Evolutionary conservation across 306 rosid species (phyloP), one percentile per base, ranked within the genome.

Genomic region (Elaeagnus macrophylla): DNA sequence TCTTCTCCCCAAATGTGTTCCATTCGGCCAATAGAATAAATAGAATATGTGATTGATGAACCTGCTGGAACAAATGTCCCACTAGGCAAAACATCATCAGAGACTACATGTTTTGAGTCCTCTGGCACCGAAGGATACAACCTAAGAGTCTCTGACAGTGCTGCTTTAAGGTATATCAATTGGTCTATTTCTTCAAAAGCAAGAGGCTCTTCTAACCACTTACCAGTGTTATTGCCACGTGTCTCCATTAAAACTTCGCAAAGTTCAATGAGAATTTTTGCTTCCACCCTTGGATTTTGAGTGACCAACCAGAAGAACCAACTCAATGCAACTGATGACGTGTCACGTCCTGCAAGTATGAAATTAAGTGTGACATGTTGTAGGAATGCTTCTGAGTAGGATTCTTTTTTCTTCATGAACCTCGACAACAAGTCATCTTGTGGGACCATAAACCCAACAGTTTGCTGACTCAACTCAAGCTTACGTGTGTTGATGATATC

Each of bases 341-440:
- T 90, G 86, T 90, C 95, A 0, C 97, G 83, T 53, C 97, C 97
- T 20, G 97, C 97, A 7, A 90, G 81, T 74, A 90, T 90, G 83
- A 90, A 90, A 42, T 90, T 90, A 25, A 90, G 91, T 0, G 84
- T 86, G 76, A 90, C 97, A 19, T 83, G 78, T 58, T 85, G 91
- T 14, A 90, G 91, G 32, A 86, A 90, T 41, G 62, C 40, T 38
- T 86, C 76, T 0, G 97, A 61, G 80, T 86, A 90, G 12, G 80
- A 56, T 13, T 79, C 95, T 11, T 76, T 90, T 20, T 79, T 90
- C 81, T 69, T 90, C 91, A 90, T 86, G 75, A 90, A 90, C 48
- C 97, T 75, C 0, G 97, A 90, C 0, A 86, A 48, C 37, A 90
- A 18, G 44, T 90, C 97, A 9, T 90, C 97, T 6, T 86, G 90